Base-by-base conservation (phyloP, 352 stramenopile genomes). In the Pythium aristosporum region DNA sequence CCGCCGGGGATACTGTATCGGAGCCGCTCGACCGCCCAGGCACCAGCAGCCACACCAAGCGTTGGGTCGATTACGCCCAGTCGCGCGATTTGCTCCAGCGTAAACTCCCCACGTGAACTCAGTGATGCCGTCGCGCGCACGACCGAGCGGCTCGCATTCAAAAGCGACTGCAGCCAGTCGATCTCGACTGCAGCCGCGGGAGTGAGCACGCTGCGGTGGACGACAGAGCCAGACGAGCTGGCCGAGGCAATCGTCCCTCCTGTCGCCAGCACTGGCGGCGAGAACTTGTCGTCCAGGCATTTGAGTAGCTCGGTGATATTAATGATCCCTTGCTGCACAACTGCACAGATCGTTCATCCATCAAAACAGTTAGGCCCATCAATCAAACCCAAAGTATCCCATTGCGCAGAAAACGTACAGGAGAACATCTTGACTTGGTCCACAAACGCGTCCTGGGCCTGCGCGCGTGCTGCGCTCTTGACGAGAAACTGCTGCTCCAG, bases 271-370 rank as follows among this genome's bases (percentile, higher is more conserved):
- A 44, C 25, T 20, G 57, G 64, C 6, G 51, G 63, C 28, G 58
- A 44, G 2, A 56, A 21, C 7, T 65, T 69, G 21, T 79, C 79
- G 43, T 85, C 74, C 5, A 89, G 70, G 51, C 80, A 87, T 57
- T 76, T 68, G 11, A 87, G 58, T 41, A 89, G 51, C 49, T 85
- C 80, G 6, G 80, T 72, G 32, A 86, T 80, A 46, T 87, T 83
- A 37, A 75, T 42, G 23, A 89, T 60, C 3, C 80, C 80, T 59
- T 89, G 80, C 53, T 89, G 77, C 0, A 84, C 69, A 20, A 80
- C 74, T 81, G 25, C 12, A 61, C 12, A 57, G 53, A 55, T 30
- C 32, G 32, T 46, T 39, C 16, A 6, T 52, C 30, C 25, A 28
- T 28, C 25, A 28, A 28, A 28, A 28, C 37, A 16, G 18, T 48